These are phyloP conservation scores for Omphalotus olearius DNA, from an alignment of 1,284 basidiomycete genomes.

Conservation along the genomic window DNA sequence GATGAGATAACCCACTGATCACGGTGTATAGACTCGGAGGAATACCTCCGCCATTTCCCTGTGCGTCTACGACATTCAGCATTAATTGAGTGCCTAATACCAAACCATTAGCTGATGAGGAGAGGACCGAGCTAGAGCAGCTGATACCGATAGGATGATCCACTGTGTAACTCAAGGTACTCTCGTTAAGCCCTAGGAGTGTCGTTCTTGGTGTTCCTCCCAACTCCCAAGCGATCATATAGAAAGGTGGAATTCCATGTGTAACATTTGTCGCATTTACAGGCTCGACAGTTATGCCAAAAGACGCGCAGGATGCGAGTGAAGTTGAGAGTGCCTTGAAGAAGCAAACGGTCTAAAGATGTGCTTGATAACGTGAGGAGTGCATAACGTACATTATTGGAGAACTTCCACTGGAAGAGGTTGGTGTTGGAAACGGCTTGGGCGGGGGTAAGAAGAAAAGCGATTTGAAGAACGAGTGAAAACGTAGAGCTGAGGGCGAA, in stretches of 20 bases:
- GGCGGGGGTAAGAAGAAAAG: neutral
- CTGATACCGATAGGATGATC: slow-evolving; percentile 38
- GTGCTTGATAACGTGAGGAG: neutral
- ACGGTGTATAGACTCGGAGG: slow-evolving; percentile 30
- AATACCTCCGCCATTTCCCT: slow-evolving; percentile 38
- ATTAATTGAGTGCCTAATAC: slow-evolving; percentile 35
- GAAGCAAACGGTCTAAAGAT: neutral
- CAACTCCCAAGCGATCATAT: slow-evolving; percentile 42
- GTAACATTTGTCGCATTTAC: slow-evolving; percentile 4
- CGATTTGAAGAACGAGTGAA: neutral
- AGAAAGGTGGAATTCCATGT: slow-evolving; percentile 40
- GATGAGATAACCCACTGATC: slow-evolving; percentile 22
- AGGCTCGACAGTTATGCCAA: slow-evolving; percentile 9
- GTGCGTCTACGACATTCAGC: slow-evolving; percentile 41
- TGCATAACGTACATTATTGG: slow-evolving; percentile 8
- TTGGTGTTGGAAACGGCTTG: slow-evolving; percentile 4
- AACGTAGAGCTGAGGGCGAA: neutral
- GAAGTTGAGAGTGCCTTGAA: slow-evolving; percentile 4
- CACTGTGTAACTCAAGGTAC: slow-evolving; percentile 38
- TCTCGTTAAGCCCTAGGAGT: slow-evolving; percentile 34
- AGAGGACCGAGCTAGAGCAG: neutral
- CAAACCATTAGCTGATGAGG: neutral
- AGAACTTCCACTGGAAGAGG: slow-evolving; percentile 16
- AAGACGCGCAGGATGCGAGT: slow-evolving; percentile 11
- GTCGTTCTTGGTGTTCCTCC: slow-evolving; percentile 37